Base-by-base conservation (phyloP, 768 basidiomycete genomes). In the Exidia glandulosa region DNA sequence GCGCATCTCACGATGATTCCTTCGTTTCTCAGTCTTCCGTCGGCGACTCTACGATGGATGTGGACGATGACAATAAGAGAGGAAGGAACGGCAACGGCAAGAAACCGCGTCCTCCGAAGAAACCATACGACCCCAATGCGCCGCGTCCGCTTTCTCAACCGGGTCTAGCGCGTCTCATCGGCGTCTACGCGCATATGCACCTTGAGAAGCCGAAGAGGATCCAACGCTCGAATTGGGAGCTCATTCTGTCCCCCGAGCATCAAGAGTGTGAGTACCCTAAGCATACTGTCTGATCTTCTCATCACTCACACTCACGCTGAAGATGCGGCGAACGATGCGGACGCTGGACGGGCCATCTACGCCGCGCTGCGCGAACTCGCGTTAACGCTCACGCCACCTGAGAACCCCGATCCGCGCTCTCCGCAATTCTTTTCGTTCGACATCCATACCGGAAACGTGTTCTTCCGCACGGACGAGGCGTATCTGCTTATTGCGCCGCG, bases 271-370 rank as follows among this genome's bases (percentile, higher is more conserved):
- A 67, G 83, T 76, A 31, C 45, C 32, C 52, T 19, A 31, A 19
- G n/a, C n/a, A n/a, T n/a, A 57, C 19, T 45, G 58, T 36, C 56
- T 36, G 50, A 29, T 55, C n/a, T 41, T n/a, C 25, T 3, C n/a
- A 56, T 14, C 56, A 30, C 56, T 16, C 16, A 33, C 50, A 27
- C 33, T 59, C 58, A 13, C 29, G 32, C 60, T 45, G 25, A 29
- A 86, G 88, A 90, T 71, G 89, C 86, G 3, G 80, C 77, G 32
- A 85, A 87, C 66, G 89, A 91, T 64, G 83, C 84, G 2, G 81
- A 85, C 66, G 79, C 86, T 3, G 86, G 82, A 13, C 81, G 81
- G 63, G 63, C 71, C 1, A 63, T 90, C 27, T 84, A 82, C 68
- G 69, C 65, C 32, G 75, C 69, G 32, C 73, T 90, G 9, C 59